phyloP scores from a whole-genome alignment of 2,329 filamentous ascomycete genomes.

The Elsinoe batatas region DNA sequence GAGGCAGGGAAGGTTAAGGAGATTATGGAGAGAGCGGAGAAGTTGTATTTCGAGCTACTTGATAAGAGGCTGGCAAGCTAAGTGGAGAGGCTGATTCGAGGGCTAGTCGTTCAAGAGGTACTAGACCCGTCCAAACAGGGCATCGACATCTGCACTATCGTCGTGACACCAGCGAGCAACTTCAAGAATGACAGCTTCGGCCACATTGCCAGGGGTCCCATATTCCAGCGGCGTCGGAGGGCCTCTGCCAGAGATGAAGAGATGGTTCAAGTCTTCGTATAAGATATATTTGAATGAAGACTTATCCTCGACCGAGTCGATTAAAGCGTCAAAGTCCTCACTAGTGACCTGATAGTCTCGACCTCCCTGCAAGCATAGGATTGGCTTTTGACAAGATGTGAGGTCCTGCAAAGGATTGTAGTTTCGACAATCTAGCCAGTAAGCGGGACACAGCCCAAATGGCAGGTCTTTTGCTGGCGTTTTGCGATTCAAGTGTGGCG shows the following conservation, averaged over 20 bases:
- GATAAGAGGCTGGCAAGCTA: not conserved
- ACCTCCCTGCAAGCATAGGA: conserved; percentile 1
- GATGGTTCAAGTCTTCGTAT: conserved; percentile 1
- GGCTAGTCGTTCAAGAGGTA: not conserved
- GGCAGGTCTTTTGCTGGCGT: not conserved
- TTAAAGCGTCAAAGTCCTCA: not conserved
- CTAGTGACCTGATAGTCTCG: conserved; percentile 9
- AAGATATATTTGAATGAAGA: not conserved
- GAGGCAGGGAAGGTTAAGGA: conserved; percentile 47
- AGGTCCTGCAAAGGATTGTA: not conserved
- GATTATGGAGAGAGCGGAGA: conserved; percentile 46
- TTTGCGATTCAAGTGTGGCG: not conserved
- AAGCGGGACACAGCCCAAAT: not conserved
- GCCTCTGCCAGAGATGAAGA: not conserved
- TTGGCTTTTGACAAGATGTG: not conserved
- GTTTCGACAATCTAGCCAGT: conserved; percentile 9
- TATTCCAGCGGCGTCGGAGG: not conserved
- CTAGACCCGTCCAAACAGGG: not conserved
- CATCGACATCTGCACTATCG: not conserved
- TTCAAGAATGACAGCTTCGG: not conserved
- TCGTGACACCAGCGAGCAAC: not conserved
- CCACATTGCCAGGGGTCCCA: not conserved
- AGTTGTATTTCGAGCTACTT: conserved; percentile 33
- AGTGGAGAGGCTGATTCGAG: too few species aligned
- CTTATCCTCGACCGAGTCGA: not conserved